phyloP scores from a whole-genome alignment of 202 grass and related monocot genomes.

The Hordeum pubiflorum region DNA sequence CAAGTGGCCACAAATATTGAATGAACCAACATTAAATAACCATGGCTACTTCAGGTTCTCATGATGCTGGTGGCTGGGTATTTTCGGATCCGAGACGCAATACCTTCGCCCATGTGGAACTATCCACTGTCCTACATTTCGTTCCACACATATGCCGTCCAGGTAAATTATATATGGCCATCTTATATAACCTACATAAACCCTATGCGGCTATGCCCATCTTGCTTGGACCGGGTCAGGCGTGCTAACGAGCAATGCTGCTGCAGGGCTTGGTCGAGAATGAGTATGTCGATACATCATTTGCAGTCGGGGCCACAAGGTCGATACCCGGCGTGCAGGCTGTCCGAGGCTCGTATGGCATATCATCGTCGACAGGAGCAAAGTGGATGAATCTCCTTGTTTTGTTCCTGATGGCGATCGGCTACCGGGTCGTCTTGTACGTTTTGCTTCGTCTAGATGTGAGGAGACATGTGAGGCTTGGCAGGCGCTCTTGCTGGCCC shows the following conservation, averaged over 20 bases:
- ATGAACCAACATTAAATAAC: neutral
- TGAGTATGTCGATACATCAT: conserved; percentile 73
- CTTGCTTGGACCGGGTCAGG: neutral
- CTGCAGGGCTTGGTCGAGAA: conserved; percentile 84
- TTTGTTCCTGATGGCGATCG: conserved; percentile 67
- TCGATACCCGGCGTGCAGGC: conserved; percentile 79
- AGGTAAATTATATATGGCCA: conserved; percentile 21
- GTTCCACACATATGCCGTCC: conserved; percentile 69
- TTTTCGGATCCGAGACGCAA: conserved; percentile 50
- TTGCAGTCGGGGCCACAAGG: conserved; percentile 77
- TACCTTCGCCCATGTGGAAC: conserved; percentile 58
- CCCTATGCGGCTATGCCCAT: neutral
- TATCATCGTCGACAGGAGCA: conserved; percentile 52
- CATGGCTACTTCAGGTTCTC: conserved; percentile 39
- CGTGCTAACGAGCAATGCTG: neutral
- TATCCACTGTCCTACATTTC: conserved; percentile 74
- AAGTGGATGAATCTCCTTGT: conserved; percentile 75
- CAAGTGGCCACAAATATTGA: neutral
- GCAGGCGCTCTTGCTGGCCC: conserved; percentile 2
- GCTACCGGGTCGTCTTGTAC: conserved; percentile 56
- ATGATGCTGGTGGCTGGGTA: conserved; percentile 97
- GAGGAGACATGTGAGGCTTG: conserved; percentile 29
- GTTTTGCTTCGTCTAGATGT: conserved; percentile 51
- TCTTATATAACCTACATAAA: neutral
- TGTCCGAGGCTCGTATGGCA: conserved; percentile 65